Base-by-base conservation (phyloP, 2,329 filamentous ascomycete genomes). In the Cercospora canescens region DNA sequence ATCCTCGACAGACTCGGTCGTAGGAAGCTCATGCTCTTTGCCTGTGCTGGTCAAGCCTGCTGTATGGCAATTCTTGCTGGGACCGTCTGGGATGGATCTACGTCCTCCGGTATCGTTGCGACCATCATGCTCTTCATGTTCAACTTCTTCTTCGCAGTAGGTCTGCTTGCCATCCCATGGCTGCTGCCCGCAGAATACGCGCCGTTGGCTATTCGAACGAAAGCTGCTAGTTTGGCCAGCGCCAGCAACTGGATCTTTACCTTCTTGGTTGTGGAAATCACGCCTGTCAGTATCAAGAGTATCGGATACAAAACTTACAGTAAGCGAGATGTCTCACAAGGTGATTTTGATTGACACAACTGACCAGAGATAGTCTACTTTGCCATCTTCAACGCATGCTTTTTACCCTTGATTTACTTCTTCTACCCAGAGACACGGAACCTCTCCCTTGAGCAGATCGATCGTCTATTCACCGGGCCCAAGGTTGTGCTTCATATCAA, bases 121-220 rank as follows among this genome's bases (percentile, higher is more conserved):
- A 63, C 60, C 14, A 50, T 66, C 0, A 82, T 84, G 80, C 74
- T 81, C 1, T 81, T 82, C 69, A 60, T 74, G 14, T 77, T 76
- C 72, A 75, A 76, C 58, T 71, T 72, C 68, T 76, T 76, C 69
- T 76, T 76, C 57, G 74, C 71, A 18, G 66, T 76, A 14, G 74
- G 73, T 18, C 70, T 79, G 45, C 73, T 72, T n/a, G 71, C 94
- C 1, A 95, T 98, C 67, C 94, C 94, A 8, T 98, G 94, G 94
- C 83, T 97, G 16, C 97, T 97, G 77, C 94, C 94, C 6, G 93
- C 94, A 6, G 94, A 98, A 83, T 97, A 97, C 81, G 85, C 97
- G 32, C 94, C 94, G 3, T 85, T 97, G 65, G 96, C 92, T 81
- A 97, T 97, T 76, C 90, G 94, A 73, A 95, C 94, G 67, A 97